Percentiles rank a stretch among this genome's conserved stretches.
Conservation (phyloP, 2,329 filamentous ascomycete species). For the Sclerotinia sclerotiorum region DNA sequence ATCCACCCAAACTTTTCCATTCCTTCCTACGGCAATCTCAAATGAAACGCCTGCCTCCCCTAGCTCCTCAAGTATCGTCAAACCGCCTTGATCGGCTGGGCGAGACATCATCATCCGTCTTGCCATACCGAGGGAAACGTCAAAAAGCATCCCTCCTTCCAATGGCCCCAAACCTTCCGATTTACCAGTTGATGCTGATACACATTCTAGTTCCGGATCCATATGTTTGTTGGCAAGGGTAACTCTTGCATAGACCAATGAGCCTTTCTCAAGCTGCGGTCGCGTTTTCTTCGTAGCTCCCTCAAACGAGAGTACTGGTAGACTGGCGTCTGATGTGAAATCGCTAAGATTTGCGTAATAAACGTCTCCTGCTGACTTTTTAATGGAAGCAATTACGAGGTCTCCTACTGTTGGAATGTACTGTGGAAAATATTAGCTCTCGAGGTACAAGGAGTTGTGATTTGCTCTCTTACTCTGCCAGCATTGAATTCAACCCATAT, state of each 20-base stretch:
- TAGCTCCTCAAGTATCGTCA: constrained; percentile 77
- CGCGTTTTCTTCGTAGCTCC: constrained; percentile 88
- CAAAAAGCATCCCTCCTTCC: constrained; percentile 81
- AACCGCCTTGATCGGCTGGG: constrained; percentile 58
- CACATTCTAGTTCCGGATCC: constrained; percentile 88
- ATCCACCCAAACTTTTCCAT: constrained; percentile 90
- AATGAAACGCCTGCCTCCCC: constrained; percentile 77
- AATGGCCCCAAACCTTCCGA: constrained; percentile 83
- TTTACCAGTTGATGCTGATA: constrained; percentile 82
- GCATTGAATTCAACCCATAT: constrained; percentile 73
- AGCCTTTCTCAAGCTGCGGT: constrained; percentile 70
- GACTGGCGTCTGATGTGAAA: constrained; percentile 62
- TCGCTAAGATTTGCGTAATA: constrained; percentile 78
- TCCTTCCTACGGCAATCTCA: constrained; percentile 89
- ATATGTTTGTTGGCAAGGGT: constrained; percentile 75
- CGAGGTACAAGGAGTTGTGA: not conserved
- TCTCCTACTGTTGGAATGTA: constrained; percentile 81
- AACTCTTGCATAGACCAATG: constrained; percentile 87
- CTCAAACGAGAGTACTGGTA: constrained; percentile 91
- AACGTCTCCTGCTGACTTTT: constrained; percentile 71
- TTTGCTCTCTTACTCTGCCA: constrained; percentile 57
- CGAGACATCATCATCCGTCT: constrained; percentile 70
- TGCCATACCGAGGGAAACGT: constrained; percentile 78
- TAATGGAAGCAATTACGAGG: constrained; percentile 82
- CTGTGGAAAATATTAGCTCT: constrained; percentile 46